Percentiles rank a stretch among this genome's conserved stretches.
These are phyloP conservation scores for Fusarium pseudocircinatum DNA, from an alignment of 2,329 filamentous ascomycete genomes.

Conservation along the genomic window DNA sequence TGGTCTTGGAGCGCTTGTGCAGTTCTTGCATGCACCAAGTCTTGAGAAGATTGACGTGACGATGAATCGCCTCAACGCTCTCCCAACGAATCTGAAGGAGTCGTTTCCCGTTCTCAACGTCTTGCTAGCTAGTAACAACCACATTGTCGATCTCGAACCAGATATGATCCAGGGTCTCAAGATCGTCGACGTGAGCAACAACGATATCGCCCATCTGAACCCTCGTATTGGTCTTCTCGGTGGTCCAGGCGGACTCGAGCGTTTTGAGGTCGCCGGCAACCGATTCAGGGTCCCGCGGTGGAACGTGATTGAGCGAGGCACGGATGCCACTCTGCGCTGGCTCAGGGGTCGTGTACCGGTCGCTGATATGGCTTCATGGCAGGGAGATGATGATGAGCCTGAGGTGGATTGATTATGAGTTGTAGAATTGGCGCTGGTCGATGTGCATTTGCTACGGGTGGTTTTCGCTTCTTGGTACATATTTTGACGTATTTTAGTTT, in stretches of 20 bases:
- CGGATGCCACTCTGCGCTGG: constrained; percentile 84
- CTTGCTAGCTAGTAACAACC: constrained; percentile 82
- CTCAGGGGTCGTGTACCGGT: constrained; percentile 78
- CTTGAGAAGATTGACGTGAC: constrained; percentile 84
- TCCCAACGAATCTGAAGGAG: constrained; percentile 71
- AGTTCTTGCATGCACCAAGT: constrained; percentile 75
- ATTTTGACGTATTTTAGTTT: constrained; percentile 20
- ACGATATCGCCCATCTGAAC: constrained; percentile 84
- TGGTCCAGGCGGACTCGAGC: constrained; percentile 66
- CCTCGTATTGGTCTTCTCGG: constrained; percentile 82
- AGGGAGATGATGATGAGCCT: constrained; percentile 54
- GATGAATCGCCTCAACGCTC: constrained; percentile 78
- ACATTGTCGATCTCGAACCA: constrained; percentile 76
- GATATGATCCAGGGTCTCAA: constrained; percentile 78
- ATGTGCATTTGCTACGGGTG: neutral
- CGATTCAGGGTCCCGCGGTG: constrained; percentile 87
- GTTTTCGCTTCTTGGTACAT: constrained; percentile 25
- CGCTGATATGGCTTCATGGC: constrained; percentile 67
- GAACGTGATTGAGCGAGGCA: constrained; percentile 85
- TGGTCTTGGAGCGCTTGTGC: constrained; percentile 72
- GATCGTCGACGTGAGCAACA: constrained; percentile 74
- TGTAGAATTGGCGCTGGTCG: neutral
- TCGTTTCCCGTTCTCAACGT: constrained; percentile 76
- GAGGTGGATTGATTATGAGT: constrained; percentile 36
- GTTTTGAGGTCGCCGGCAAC: constrained; percentile 84